These are phyloP conservation scores for Yarrowia alimentaria DNA, from an alignment of 805 yeast genomes.

Conservation along the genomic window DNA sequence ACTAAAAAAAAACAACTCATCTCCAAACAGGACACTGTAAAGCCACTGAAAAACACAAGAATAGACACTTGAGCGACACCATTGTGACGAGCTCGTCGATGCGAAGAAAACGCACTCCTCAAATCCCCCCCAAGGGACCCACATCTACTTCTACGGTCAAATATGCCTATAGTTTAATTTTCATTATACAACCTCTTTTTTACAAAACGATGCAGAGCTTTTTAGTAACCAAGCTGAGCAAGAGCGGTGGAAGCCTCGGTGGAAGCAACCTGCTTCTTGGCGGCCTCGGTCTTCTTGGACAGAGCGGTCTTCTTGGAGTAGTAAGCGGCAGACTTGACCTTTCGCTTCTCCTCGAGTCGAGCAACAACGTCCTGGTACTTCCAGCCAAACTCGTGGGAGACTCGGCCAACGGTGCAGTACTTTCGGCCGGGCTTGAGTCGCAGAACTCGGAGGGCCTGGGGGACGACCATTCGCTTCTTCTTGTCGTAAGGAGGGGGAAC, in stretches of 20 bases:
- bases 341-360: conserved; percentile 98
- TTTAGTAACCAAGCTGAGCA: conserved; percentile 96
- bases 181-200: too few species aligned
- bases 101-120: too few species aligned
- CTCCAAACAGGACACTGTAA: too few species aligned
- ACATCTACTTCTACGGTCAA: too few species aligned
- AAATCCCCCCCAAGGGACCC: too few species aligned
- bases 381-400: conserved; percentile 98
- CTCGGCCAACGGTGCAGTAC: conserved; percentile 97
- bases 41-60: too few species aligned
- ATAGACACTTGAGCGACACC: too few species aligned
- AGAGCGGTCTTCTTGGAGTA: conserved; percentile 98
- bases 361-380: conserved; percentile 98
- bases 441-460: conserved; percentile 98
- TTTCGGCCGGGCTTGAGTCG: conserved; percentile 99
- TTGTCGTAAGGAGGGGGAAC: conserved; percentile 99
- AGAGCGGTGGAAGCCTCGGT: conserved; percentile 89
- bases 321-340: conserved; percentile 98
- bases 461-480: conserved; percentile 99
- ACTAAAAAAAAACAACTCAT: too few species aligned
- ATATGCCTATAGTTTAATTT: too few species aligned
- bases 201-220: conserved; percentile 6
- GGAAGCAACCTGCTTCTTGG: conserved; percentile 82
- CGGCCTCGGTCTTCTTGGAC: conserved; percentile 85
- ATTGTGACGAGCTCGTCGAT: too few species aligned